A percentile compares a stretch with the other conserved stretches of the same genome.
Conservation (phyloP, 2,329 filamentous ascomycete species). For the Claviceps capensis region DNA sequence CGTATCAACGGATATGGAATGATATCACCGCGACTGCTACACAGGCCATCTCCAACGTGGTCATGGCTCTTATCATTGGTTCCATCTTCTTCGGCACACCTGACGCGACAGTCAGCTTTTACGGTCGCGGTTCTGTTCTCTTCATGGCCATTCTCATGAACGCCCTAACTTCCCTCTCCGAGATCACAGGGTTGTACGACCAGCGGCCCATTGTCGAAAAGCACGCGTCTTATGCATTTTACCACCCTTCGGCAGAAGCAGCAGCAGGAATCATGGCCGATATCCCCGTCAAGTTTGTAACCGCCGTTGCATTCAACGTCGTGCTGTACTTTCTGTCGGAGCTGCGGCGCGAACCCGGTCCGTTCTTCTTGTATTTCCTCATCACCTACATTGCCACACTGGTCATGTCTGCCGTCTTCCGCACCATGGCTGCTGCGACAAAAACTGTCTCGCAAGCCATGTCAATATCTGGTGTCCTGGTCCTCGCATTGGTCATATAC, state of each 20-base stretch:
- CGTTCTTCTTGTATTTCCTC: conserved; percentile 67
- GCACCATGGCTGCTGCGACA: conserved; percentile 58
- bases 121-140: conserved; percentile 38
- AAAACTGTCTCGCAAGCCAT: conserved; percentile 48
- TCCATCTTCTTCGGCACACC: conserved; percentile 44
- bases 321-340: conserved; percentile 44
- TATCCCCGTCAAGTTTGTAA: conserved; percentile 43
- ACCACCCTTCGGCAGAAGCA: conserved; percentile 38
- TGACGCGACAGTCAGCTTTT: conserved; percentile 36
- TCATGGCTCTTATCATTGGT: conserved; percentile 48
- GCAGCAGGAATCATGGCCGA: conserved; percentile 40
- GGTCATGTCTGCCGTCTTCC: conserved; percentile 64
- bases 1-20: conserved; percentile 38
- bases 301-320: conserved; percentile 37
- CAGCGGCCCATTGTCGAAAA: conserved; percentile 36
- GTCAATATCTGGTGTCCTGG: conserved; percentile 36
- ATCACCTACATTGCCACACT: conserved; percentile 55
- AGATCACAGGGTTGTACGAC: conserved; percentile 32
- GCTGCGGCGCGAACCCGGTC: conserved; percentile 41
- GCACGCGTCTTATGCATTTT: conserved; percentile 34
- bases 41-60: conserved; percentile 30
- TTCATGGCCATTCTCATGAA: conserved; percentile 50
- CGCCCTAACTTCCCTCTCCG: conserved; percentile 41
- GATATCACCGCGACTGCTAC: conserved; percentile 35
- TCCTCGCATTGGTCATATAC: conserved; percentile 45